Evolutionary conservation across 345 rosid species (phyloP).

Genomic region (Noccaea bulbosa): DNA sequence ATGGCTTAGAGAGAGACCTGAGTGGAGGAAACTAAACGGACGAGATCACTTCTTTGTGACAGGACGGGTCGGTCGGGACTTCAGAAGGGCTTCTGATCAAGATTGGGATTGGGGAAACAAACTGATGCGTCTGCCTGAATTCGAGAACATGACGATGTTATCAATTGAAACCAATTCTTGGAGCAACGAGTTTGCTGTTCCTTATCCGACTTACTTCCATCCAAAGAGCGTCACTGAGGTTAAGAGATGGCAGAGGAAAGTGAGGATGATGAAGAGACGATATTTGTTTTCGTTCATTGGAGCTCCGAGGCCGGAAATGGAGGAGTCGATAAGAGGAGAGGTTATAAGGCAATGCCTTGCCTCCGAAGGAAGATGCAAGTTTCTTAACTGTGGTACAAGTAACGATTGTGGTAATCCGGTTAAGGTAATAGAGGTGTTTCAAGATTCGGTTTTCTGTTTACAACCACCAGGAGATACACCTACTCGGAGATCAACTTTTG

Average conservation of each 20-base stretch:
- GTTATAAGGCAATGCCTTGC: conserved; percentile 51
- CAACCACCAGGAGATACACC: conserved; percentile 68
- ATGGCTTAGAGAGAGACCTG: conserved; percentile 50
- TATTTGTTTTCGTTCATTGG: conserved; percentile 48
- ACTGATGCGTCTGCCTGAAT: conserved; percentile 45
- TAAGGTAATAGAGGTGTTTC: conserved; percentile 48
- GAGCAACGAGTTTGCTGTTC: conserved; percentile 46
- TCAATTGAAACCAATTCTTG: conserved; percentile 42
- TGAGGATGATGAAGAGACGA: conserved; percentile 33
- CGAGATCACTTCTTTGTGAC: conserved; percentile 52
- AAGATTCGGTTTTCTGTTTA: conserved; percentile 53
- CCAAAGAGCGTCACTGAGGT: conserved; percentile 42
- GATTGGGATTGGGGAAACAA: conserved; percentile 55
- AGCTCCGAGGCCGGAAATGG: conserved; percentile 35
- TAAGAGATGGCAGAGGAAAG: conserved; percentile 43
- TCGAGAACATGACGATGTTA: conserved; percentile 48
- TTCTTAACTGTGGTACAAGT: conserved; percentile 45
- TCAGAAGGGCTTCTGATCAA: conserved; percentile 37
- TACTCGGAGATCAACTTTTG: conserved; percentile 58
- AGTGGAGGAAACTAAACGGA: conserved; percentile 49
- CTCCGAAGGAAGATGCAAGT: conserved; percentile 39
- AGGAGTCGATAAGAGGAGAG: conserved; percentile 48
- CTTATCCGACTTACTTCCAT: conserved; percentile 55
- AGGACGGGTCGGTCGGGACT: conserved; percentile 49
- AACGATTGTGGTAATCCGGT: conserved; percentile 44